Conservation (phyloP, 352 stramenopile species). For the Phytophthora citricola region DNA sequence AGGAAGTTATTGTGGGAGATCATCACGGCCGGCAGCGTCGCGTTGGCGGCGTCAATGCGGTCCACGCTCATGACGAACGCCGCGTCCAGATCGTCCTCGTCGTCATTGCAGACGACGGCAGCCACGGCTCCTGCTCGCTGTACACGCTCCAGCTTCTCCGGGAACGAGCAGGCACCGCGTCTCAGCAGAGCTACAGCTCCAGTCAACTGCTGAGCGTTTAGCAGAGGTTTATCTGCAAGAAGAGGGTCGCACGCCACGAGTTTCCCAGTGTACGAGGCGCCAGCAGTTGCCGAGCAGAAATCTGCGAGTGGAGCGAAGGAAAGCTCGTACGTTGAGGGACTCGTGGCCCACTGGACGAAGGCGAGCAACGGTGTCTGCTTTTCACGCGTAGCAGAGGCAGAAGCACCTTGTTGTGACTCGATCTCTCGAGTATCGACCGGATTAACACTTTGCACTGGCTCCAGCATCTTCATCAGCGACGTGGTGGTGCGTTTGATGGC, state of each 20-base stretch:
- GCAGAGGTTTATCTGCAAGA: slow-evolving; percentile 45
- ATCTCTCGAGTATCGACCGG: background rate
- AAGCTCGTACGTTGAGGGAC: slow-evolving; percentile 45
- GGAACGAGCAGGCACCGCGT: slow-evolving; percentile 72
- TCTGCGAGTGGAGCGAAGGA: slow-evolving; percentile 72
- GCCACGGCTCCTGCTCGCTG: slow-evolving; percentile 63
- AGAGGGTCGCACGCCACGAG: slow-evolving; percentile 61
- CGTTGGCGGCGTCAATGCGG: slow-evolving; percentile 64
- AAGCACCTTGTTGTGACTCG: background rate
- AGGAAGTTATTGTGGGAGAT: slow-evolving; percentile 56
- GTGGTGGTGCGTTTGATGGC: slow-evolving; percentile 57
- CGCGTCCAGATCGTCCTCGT: slow-evolving; percentile 46
- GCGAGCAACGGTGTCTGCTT: slow-evolving; percentile 53
- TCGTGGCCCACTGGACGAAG: slow-evolving; percentile 74
- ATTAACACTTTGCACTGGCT: slow-evolving; percentile 12
- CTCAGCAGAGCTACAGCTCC: slow-evolving; percentile 59
- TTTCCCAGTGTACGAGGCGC: slow-evolving; percentile 49
- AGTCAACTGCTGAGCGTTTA: slow-evolving; percentile 43
- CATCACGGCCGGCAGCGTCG: slow-evolving; percentile 77
- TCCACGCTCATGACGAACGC: slow-evolving; percentile 85
- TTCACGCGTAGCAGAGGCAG: background rate
- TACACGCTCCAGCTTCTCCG: slow-evolving; percentile 68
- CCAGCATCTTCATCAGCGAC: slow-evolving; percentile 63
- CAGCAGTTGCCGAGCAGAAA: slow-evolving; percentile 54
- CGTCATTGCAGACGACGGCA: slow-evolving; percentile 76